These are phyloP conservation scores for Schizosaccharomyces cryophilus DNA, from an alignment of 805 yeast genomes.

Conservation along the genomic window DNA sequence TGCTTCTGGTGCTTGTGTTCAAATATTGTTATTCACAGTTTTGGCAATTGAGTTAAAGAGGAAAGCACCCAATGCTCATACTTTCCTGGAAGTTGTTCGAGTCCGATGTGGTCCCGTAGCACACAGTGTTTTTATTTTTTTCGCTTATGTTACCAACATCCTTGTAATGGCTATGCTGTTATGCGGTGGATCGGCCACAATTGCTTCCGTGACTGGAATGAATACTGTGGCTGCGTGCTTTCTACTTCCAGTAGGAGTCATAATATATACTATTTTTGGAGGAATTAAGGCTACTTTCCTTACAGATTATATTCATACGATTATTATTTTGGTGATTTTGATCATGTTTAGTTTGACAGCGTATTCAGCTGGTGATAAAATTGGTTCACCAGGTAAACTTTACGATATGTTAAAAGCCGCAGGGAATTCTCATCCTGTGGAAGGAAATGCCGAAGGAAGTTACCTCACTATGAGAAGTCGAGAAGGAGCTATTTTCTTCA, in stretches of 20 bases:
- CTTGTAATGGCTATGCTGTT: slow-evolving; percentile 80
- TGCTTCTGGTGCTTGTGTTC: slow-evolving; percentile 81
- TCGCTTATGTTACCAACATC: slow-evolving; percentile 69
- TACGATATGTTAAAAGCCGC: slow-evolving; percentile 47
- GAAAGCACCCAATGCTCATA: slow-evolving; percentile 78
- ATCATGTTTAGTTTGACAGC: slow-evolving; percentile 61
- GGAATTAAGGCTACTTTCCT: slow-evolving; percentile 64
- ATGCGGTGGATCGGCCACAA: slow-evolving; percentile 74
- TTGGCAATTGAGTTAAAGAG: slow-evolving; percentile 73
- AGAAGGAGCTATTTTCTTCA: slow-evolving; percentile 72
- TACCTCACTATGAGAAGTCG: slow-evolving; percentile 70
- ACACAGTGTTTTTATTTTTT: slow-evolving; percentile 27
- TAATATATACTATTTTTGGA: slow-evolving; percentile 51
- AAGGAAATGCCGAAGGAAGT: slow-evolving; percentile 66
- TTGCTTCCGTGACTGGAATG: slow-evolving; percentile 61
- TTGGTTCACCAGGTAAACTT: slow-evolving; percentile 66
- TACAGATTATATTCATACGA: slow-evolving; percentile 62
- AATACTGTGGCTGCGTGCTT: slow-evolving; percentile 59
- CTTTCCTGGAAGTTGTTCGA: slow-evolving; percentile 63
- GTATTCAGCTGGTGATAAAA: slow-evolving; percentile 37
- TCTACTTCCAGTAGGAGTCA: slow-evolving; percentile 58
- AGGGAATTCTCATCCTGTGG: slow-evolving; percentile 37
- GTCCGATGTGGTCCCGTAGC: slow-evolving; percentile 59
- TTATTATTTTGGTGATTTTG: slow-evolving; percentile 52
- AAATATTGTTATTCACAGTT: slow-evolving; percentile 64